These are phyloP conservation scores for Arabidopsis lyrata DNA, from an alignment of 441 rosid species.

Conservation along the genomic window DNA sequence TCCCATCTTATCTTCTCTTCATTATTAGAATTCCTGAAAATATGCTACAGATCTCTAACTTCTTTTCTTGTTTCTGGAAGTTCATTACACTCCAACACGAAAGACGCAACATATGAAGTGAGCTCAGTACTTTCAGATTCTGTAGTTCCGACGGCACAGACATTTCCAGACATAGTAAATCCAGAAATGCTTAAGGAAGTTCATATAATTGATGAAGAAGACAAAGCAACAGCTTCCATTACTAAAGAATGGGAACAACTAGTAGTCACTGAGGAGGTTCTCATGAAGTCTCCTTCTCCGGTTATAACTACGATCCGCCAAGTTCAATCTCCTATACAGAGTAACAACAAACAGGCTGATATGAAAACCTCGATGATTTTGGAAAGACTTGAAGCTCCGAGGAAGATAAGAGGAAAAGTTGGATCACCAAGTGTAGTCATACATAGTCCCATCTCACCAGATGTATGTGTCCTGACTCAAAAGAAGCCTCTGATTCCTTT, in stretches of 20 bases:
- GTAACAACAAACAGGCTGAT: conserved; percentile 58
- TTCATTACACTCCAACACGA: conserved; percentile 49
- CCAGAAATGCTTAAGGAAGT: conserved; percentile 40
- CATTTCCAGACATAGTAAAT: conserved; percentile 37
- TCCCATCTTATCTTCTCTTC: conserved; percentile 22
- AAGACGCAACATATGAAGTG: conserved; percentile 44
- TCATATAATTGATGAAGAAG: conserved; percentile 49
- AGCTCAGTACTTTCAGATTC: conserved; percentile 48
- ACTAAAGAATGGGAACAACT: conserved; percentile 93
- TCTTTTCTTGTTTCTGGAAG: conserved; percentile 43
- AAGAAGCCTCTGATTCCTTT: conserved; percentile 68
- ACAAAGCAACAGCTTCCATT: conserved; percentile 52
- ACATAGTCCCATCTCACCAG: conserved; percentile 39
- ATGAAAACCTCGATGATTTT: conserved; percentile 76
- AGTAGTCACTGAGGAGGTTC: conserved; percentile 66
- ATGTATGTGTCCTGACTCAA: conserved; percentile 42
- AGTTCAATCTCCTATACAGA: conserved; percentile 51
- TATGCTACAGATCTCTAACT: not conserved
- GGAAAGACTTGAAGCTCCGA: conserved; percentile 88
- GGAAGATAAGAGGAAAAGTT: conserved; percentile 61
- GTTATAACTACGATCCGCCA: conserved; percentile 46
- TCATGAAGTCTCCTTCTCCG: conserved; percentile 51
- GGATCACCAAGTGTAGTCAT: conserved; percentile 55
- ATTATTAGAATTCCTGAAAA: conserved; percentile 3
- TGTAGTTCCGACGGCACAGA: conserved; percentile 36